These are phyloP conservation scores for Candida broadrunensis DNA, from an alignment of 805 yeast species.

Conservation along the genomic window DNA sequence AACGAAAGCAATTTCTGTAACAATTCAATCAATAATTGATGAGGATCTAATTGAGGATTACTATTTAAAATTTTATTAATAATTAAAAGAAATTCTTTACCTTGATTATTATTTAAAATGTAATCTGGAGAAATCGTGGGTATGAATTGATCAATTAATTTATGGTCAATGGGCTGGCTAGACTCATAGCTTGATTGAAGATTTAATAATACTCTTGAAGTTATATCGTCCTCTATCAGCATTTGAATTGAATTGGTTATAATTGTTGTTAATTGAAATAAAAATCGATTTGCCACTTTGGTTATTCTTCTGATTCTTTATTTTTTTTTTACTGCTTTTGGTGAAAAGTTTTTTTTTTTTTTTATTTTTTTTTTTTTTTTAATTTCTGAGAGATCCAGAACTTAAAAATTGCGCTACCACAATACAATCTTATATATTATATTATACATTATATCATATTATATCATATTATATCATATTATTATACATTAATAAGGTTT, in stretches of 20 bases:
- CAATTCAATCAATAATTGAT: constrained; percentile 9
- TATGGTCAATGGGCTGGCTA: background rate
- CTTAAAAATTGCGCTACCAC: no score
- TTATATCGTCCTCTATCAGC: constrained; percentile 1
- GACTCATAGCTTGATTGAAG: constrained; percentile 1
- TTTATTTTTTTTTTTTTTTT: no score
- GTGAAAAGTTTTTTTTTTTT: no score
- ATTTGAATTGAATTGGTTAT: background rate
- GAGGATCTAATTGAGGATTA: constrained; percentile 13
- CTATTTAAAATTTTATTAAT: constrained; percentile 10
- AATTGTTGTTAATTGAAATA: no score
- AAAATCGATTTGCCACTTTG: no score
- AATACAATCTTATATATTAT: no score
- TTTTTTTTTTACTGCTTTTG: no score
- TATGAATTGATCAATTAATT: constrained; percentile 4
- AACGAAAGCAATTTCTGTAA: constrained; percentile 9
- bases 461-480: no score
- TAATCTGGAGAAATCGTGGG: background rate
- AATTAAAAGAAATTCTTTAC: background rate
- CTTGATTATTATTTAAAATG: background rate
- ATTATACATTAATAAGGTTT: no score
- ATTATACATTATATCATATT: no score
- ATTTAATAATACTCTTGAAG: constrained; percentile 1
- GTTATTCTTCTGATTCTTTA: no score
- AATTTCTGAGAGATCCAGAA: no score